Evolutionary conservation across 805 yeast species (phyloP).

Genomic region (Helenozyma rhizophorensis): DNA sequence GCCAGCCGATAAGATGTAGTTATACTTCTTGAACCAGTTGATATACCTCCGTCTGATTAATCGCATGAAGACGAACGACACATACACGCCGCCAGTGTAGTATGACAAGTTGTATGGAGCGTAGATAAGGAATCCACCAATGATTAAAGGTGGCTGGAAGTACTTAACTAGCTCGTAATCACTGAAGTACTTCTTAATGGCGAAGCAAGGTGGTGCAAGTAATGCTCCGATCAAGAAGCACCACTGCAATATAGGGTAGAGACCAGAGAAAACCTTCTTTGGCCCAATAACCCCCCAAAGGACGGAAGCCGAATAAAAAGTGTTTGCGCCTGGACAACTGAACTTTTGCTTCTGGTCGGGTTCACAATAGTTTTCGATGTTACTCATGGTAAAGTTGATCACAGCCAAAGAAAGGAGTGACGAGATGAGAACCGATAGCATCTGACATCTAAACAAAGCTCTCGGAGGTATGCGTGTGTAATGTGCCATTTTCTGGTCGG

Average conservation of each 20-base stretch:
- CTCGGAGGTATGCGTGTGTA: constrained; percentile 62
- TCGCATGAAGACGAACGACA: constrained; percentile 6
- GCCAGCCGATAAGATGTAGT: constrained; percentile 10
- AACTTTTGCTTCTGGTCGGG: constrained; percentile 40
- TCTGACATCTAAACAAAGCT: constrained; percentile 42
- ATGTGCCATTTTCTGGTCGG: constrained; percentile 59
- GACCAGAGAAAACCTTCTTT: constrained; percentile 3
- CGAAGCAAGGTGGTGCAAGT: no score
- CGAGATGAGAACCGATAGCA: constrained; percentile 17
- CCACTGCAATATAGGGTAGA: no score
- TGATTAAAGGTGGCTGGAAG: constrained; percentile 12
- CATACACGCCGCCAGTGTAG: constrained; percentile 6
- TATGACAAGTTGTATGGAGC: constrained; percentile 13
- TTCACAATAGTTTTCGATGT: constrained; percentile 33
- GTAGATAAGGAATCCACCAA: constrained; percentile 8
- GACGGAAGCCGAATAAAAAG: constrained; percentile 50
- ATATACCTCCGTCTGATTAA: constrained; percentile 3
- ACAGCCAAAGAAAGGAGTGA: constrained; percentile 20
- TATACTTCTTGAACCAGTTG: constrained; percentile 11
- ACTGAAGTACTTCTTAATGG: no score
- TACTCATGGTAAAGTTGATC: constrained; percentile 25
- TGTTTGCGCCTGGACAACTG: constrained; percentile 23
- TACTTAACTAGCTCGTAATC: no score
- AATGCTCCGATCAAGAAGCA: no score
- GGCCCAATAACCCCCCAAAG: constrained; percentile 64